Base-by-base conservation (phyloP, 306 rosid species). In the Potentilla sterilis region DNA sequence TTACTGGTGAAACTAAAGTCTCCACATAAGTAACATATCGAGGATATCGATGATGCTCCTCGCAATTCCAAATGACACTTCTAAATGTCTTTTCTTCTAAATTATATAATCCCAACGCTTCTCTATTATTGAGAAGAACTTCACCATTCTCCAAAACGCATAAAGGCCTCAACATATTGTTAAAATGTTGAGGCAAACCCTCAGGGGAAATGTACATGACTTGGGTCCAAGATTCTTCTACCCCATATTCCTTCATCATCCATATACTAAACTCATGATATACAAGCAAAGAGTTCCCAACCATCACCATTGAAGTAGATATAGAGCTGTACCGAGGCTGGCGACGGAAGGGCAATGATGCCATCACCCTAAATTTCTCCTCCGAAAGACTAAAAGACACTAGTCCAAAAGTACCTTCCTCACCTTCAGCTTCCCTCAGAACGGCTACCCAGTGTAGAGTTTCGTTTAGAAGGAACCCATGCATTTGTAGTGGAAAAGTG, bases 211-310 rank as follows among this genome's bases (percentile, higher is more conserved):
- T 52, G n/a, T 19, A 5, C 10, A 35, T 3, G 7, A 35, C 19
- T 70, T 70, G 9, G 11, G 64, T 2, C 75, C 63, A 49, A 70
- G 75, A 70, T 18, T 70, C 46, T 19, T 12, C 16, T 8, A 70
- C 75, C 32, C 48, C 35, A 37, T 37, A 44, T 22, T 72, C 76
- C 76, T 54, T 54, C 76, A 72, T 54, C 14, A 21, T 43, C 75
- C 75, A 72, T 6, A 72, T 52, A 40, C 16, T 22, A 6, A 12
- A 14, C 14, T 71, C 35, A 6, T 51, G 8, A 51, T 6, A 51
- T 18, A 51, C 57, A 18, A 51, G 57, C 6, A 51, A 51, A 51
- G 57, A 55, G 38, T 57, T 57, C 24, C 52, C 22, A 2, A 19
- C n/a, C 57, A 51, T 51, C 22, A 51, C 9, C 0, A 51, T 51